Evolutionary conservation across 768 basidiomycete genomes (phyloP).

Genomic region (Sporobolomyces phaffii): DNA sequence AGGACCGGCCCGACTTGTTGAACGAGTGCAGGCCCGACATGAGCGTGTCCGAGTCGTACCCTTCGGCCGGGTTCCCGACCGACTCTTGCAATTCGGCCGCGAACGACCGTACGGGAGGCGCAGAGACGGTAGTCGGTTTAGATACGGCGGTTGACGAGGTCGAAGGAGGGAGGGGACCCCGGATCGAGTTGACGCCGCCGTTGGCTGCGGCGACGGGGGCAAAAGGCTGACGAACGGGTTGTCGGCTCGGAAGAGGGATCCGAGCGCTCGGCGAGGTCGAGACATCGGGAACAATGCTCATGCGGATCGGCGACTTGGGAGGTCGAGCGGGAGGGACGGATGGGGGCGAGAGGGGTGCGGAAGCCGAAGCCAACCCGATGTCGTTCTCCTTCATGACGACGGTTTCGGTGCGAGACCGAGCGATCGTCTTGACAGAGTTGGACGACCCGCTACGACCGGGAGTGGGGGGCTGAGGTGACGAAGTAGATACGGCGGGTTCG

Average conservation of each 20-base stretch:
- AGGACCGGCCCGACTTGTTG: constrained; percentile 20
- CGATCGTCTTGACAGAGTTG: constrained; percentile 6
- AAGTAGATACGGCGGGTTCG: neutral
- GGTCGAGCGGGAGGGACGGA: constrained; percentile 23
- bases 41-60: constrained; percentile 26
- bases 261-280: neutral
- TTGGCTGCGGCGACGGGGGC: neutral
- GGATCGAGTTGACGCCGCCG: constrained; percentile 13
- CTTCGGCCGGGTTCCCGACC: constrained; percentile 11
- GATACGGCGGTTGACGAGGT: neutral
- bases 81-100: constrained; percentile 23
- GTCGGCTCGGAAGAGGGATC: constrained; percentile 1
- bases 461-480: neutral
- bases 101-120: constrained; percentile 20
- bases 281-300: constrained; percentile 2
- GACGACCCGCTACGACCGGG: neutral
- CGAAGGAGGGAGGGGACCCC: neutral
- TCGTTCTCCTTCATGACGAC: constrained; percentile 11
- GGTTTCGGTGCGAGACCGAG: neutral
- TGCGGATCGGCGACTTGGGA: constrained; percentile 16
- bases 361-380: too few species aligned
- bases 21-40: neutral
- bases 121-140: constrained; percentile 3
- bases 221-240: constrained; percentile 12
- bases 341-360: too few species aligned